Base-by-base conservation (phyloP, 495 filamentous ascomycete genomes). In the Annulohypoxylon nitens region DNA sequence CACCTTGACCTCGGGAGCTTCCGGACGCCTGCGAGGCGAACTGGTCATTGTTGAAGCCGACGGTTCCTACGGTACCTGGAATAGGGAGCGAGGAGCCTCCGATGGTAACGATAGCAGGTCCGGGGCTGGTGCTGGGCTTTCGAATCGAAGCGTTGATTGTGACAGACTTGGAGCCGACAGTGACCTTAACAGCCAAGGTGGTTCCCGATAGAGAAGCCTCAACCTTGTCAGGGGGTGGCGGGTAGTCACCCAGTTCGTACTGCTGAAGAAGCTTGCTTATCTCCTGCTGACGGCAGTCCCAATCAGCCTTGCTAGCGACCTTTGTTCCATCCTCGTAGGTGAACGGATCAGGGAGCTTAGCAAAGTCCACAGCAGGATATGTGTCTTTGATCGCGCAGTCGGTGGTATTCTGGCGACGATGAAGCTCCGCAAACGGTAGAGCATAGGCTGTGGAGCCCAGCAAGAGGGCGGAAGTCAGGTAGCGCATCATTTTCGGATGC, bases 311-410 rank as follows among this genome's bases (percentile, higher is more conserved):
- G 63, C 80, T 84, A 2, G 81, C 78, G 12, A 89, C 80, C 73
- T 81, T 80, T 9, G 43, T 68, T 34, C 86, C 86, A 69, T 78
- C 77, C 25, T 81, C 69, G 62, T 78, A 83, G 20, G 79, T 84
- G 79, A 88, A 89, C 7, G 86, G 87, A 74, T 88, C 83, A 0
- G 86, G 86, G 14, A 89, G 83, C 78, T 83, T 82, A 70, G 81
- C 74, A 18, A 48, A 67, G 75, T 72, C 74, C 36, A 81, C 70
- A 25, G 65, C 51, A 3, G 77, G 72, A 59, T 79, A 79, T 60
- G 45, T 74, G 63, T 69, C 69, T 54, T 64, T 50, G 61, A 79
- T 18, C 4, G 69, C 59, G 76, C 83, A 86, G 43, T 68, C 73
- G 2, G 48, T 26, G 3, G 43, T 63, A 65, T 75, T 75, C 67